Base-by-base conservation (phyloP, 805 yeast genomes). In the Debaryomyces hansenii region DNA sequence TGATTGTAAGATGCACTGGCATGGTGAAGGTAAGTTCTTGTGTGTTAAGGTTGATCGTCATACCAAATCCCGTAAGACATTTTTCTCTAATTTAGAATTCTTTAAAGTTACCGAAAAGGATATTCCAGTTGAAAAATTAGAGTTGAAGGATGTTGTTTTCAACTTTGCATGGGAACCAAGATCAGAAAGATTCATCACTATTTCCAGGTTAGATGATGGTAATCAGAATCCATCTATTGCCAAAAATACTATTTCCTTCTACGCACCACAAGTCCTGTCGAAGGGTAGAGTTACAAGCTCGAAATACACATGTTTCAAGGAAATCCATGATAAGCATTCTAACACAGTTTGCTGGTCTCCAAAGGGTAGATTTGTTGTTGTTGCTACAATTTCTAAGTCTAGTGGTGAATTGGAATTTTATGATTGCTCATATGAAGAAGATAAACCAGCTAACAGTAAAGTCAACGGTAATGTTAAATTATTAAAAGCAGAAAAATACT, bases 11-110 rank as follows among this genome's bases (percentile, higher is more conserved):
- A 72, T 94, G 73, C 90, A 84, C 77, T 94, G 99, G 99, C 98
- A 94, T 72, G 84, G 82, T 54, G 84, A 87, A 56, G 90, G 89
- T 53, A 84, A 83, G 58, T 85, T 75, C 66, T 73, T 94, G 64
- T 89, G 97, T 74, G 95, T 91, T 63, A 90, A 88, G 74, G 97
- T 94, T 57, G 97, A 91, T 69, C 89, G 98, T 72, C 96, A 90
- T 72, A 89, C 97, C 47, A 94, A 94, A 71, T 86, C 97, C 41
- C 88, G 86, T 68, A 94, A 95, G 80, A 88, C 96, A 16, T 69
- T 85, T 44, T 90, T 90, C 78, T 84, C 97, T 47, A 90, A 90
- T 65, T 78, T 94, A 67, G 98, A 94, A 71, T 85, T 94, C 63
- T 89, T 92, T 80, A 86, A 89, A 61, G 70, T 90, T 48, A 77